Evolutionary conservation across 2,329 filamentous ascomycete species (phyloP).

Genomic region (Delphinella strobiligena): DNA sequence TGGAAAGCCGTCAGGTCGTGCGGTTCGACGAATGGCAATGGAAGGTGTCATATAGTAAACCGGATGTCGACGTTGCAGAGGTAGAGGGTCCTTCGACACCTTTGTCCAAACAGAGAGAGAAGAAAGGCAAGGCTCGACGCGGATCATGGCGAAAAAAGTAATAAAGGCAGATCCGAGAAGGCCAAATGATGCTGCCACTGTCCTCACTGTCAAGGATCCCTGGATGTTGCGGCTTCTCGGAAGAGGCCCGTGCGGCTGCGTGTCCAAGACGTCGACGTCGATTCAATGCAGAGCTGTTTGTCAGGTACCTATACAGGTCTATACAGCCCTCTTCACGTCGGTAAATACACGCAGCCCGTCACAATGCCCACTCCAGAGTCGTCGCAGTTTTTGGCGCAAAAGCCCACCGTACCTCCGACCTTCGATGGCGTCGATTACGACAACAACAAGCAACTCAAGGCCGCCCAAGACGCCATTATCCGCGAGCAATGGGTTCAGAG

Average conservation of each 20-base stretch:
- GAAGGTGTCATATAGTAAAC: slow-evolving; percentile 28
- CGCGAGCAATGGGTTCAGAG: slow-evolving; percentile 80
- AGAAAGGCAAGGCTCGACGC: slow-evolving; percentile 2
- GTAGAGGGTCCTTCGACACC: slow-evolving; percentile 17
- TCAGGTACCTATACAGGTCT: not conserved
- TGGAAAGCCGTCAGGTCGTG: slow-evolving; percentile 18
- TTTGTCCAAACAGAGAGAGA: slow-evolving; percentile 12
- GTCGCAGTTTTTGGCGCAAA: slow-evolving; percentile 67
- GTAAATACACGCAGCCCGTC: slow-evolving; percentile 1
- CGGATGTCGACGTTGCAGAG: slow-evolving; percentile 15
- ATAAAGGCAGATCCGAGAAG: no score
- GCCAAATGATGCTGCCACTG: no score
- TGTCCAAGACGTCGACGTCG: not conserved
- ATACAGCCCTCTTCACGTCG: not conserved
- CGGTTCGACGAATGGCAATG: slow-evolving; percentile 28
- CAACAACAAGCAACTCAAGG: slow-evolving; percentile 68
- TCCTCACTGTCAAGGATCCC: no score
- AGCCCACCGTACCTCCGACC: slow-evolving; percentile 68
- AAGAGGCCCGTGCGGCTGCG: no score
- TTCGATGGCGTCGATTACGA: slow-evolving; percentile 84
- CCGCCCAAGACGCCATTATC: slow-evolving; percentile 69
- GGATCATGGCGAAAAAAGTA: no score
- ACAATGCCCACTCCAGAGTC: slow-evolving; percentile 76
- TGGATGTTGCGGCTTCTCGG: no score
- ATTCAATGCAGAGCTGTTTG: not conserved